Base-by-base conservation (phyloP, 305 asterid species). In the Fraxinus ornus region DNA sequence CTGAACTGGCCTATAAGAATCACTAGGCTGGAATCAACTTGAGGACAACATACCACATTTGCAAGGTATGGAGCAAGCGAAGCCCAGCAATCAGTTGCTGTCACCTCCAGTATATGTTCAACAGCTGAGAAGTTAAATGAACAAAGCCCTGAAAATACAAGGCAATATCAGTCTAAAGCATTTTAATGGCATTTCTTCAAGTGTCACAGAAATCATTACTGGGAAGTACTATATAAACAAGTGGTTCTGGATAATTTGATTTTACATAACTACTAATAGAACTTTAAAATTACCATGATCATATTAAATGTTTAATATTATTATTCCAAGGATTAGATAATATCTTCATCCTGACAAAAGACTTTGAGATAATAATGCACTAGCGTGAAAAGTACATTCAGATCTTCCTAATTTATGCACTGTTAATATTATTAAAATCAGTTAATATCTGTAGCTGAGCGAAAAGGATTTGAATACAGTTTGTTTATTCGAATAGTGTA, bases 71-170 rank as follows among this genome's bases (percentile, higher is more conserved):
- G 84, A 26, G 89, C 90, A 39, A 88, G 84, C 1, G 80, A 60
- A 76, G 89, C 81, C 89, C 88, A 88, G 78, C 90, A 88, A 57
- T 88, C 85, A n/a, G 78, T 84, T 4, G 88, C 86, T 32, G 89
- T 82, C 62, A 77, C 68, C 32, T 79, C 64, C 78, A 88, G 39
- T 75, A 78, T 71, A 9, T 32, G 78, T 68, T 86, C 89, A 24
- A 75, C 84, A n/a, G 83, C 75, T 0, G 86, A 74, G 79, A 88
- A 86, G 30, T 84, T 84, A 71, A 84, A 86, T 22, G 47, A 26
- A 28, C 90, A 86, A 30, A 21, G 70, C 49, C 89, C 88, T 86
- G 90, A 80, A 75, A 37, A 52, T 30, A 62, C 19, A 60, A 32
- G 37, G 37, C 76, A 68, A 28, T 5, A 28, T 26, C 37, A 68